phyloP scores from a whole-genome alignment of 495 filamentous ascomycete genomes.

The Penicillium chermesinum region DNA sequence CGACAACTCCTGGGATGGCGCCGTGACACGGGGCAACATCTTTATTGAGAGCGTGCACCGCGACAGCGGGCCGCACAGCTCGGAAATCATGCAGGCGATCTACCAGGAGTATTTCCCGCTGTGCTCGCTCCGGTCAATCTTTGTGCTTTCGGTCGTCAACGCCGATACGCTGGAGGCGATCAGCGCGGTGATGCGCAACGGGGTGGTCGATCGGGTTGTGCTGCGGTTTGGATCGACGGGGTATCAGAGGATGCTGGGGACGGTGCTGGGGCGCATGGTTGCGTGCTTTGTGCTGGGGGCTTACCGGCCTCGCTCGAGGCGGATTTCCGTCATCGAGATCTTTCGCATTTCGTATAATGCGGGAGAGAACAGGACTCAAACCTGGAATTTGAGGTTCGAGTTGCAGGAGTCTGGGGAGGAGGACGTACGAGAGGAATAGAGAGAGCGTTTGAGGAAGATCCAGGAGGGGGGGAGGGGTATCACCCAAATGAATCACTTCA shows the following conservation, averaged over 20 bases:
- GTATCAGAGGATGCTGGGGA: neutral
- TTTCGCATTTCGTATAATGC: neutral
- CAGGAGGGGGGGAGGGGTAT: too few relatives aligned
- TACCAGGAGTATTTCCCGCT: neutral
- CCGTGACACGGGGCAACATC: neutral
- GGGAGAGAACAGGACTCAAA: too few relatives aligned
- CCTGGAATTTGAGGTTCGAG: neutral
- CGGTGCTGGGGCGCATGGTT: neutral
- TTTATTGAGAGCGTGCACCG: neutral
- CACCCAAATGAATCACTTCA: too few relatives aligned
- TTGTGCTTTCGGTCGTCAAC: too few relatives aligned
- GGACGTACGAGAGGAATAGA: too few relatives aligned
- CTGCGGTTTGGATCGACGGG: neutral
- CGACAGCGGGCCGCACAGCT: neutral
- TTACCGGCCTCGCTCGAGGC: neutral
- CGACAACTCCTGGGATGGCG: neutral
- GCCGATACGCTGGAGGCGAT: too few relatives aligned
- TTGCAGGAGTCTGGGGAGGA: neutral
- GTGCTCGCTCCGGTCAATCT: neutral
- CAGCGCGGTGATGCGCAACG: too few relatives aligned
- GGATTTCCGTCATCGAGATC: neutral
- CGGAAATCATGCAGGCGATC: neutral
- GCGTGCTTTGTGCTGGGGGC: neutral
- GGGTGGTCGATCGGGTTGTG: too few relatives aligned
- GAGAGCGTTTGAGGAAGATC: too few relatives aligned